A percentile compares a stretch with the other conserved stretches of the same genome.
Conservation (phyloP, 495 filamentous ascomycete species). For the Amphirosellinia nigrospora region DNA sequence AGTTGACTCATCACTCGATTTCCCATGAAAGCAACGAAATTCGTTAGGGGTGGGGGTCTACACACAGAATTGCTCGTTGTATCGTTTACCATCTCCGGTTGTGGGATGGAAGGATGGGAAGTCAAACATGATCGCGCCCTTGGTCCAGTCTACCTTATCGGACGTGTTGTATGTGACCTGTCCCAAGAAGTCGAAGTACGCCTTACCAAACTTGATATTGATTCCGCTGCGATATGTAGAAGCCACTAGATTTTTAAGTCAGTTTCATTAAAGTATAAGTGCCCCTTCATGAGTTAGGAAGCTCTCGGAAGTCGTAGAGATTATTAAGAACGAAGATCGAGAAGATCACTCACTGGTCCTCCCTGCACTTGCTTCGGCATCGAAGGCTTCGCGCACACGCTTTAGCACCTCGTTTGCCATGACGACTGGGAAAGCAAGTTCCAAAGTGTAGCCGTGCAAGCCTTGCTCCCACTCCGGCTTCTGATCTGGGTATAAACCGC, state of each 20-base stretch:
- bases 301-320: neutral
- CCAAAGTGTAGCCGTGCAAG: conserved; percentile 52
- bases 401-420: conserved; percentile 55
- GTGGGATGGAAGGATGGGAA: conserved; percentile 53
- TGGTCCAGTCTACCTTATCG: conserved; percentile 52
- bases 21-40: neutral
- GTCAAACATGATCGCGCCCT: conserved; percentile 60
- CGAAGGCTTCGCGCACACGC: conserved; percentile 52
- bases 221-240: conserved; percentile 57
- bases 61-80: conserved; percentile 58
- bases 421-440: conserved; percentile 57
- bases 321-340: neutral
- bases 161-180: conserved; percentile 54
- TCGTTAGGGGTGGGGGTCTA: neutral
- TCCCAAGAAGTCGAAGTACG: conserved; percentile 56
- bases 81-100: conserved; percentile 53
- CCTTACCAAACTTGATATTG: conserved; percentile 59
- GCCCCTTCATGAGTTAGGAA: neutral
- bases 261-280: neutral
- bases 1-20: conserved; percentile 17
- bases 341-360: conserved; percentile 32
- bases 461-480: conserved; percentile 56
- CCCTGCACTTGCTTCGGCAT: conserved; percentile 49
- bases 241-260: conserved; percentile 43
- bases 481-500: conserved; percentile 55